phyloP scores from a whole-genome alignment of 768 basidiomycete genomes.

The Tricholoma bakamatsutake region DNA sequence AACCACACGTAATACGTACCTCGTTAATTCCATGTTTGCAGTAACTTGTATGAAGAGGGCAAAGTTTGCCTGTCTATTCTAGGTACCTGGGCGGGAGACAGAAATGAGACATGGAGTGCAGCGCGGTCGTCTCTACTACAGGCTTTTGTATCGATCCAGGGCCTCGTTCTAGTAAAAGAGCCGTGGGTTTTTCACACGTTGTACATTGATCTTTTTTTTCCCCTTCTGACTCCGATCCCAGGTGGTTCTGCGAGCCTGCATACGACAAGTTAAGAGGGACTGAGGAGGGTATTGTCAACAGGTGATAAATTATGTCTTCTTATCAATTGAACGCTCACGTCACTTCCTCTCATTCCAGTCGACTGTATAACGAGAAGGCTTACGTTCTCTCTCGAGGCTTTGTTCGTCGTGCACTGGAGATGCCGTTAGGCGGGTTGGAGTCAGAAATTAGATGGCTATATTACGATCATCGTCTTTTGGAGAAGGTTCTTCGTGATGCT shows the following conservation, averaged over 20 bases:
- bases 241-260: slow-evolving; percentile 90
- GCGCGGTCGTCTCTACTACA: slow-evolving; percentile 83
- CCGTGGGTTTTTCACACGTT: slow-evolving; percentile 50
- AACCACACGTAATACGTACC: not conserved
- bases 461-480: slow-evolving; percentile 53
- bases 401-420: slow-evolving; percentile 81
- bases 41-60: slow-evolving; percentile 92
- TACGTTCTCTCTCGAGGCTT: slow-evolving; percentile 88
- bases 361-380: slow-evolving; percentile 90
- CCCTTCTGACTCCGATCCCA: slow-evolving; percentile 18
- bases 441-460: slow-evolving; percentile 74
- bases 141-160: slow-evolving; percentile 91
- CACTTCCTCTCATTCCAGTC: slow-evolving; percentile 39
- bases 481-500: slow-evolving; percentile 63
- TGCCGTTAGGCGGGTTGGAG: slow-evolving; percentile 67
- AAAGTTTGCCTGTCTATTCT: slow-evolving; percentile 91
- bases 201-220: slow-evolving; percentile 1
- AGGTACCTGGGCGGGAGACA: slow-evolving; percentile 90
- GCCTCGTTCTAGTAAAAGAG: slow-evolving; percentile 86
- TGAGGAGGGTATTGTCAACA: slow-evolving; percentile 84
- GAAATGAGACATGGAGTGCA: slow-evolving; percentile 82
- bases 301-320: slow-evolving; percentile 32
- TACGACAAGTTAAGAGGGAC: slow-evolving; percentile 91
- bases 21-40: slow-evolving; percentile 19
- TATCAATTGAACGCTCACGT: slow-evolving; percentile 3